These are phyloP conservation scores for Tillandsia leiboldiana DNA, from an alignment of 176 grass and related monocot genomes.

Conservation along the genomic window DNA sequence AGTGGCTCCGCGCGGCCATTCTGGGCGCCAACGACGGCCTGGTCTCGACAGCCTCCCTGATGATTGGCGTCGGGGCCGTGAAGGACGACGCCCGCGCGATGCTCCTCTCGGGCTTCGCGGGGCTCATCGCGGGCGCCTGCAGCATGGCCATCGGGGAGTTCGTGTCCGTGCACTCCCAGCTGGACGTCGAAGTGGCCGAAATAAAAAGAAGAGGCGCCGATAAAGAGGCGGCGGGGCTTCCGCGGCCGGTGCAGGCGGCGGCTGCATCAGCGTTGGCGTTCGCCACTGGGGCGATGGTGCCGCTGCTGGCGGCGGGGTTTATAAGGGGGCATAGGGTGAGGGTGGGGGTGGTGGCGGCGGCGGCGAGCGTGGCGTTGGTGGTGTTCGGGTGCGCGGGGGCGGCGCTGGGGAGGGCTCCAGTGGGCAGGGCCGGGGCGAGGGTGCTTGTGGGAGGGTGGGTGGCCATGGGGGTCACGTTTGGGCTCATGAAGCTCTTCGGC, in stretches of 20 bases:
- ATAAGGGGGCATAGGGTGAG: conserved; percentile 30
- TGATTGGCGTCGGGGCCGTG: conserved; percentile 53
- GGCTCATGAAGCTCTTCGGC: conserved; percentile 45
- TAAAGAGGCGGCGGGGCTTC: background rate
- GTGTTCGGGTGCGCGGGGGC: conserved; percentile 37
- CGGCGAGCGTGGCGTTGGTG: conserved; percentile 23
- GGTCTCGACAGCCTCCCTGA: conserved; percentile 48
- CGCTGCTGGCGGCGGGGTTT: conserved; percentile 47
- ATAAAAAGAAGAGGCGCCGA: conserved; percentile 19
- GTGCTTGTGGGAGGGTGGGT: conserved; percentile 38
- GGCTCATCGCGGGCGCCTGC: conserved; percentile 39
- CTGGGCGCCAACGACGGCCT: conserved; percentile 64
- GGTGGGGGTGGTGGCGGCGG: conserved; percentile 29
- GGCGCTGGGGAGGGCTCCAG: conserved; percentile 18
- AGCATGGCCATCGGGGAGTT: conserved; percentile 45
- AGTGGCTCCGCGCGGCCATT: conserved; percentile 68
- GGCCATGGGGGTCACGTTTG: conserved; percentile 59
- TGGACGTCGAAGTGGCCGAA: conserved; percentile 44
- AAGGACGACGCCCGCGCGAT: conserved; percentile 29
- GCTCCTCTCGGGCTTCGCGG: conserved; percentile 41
- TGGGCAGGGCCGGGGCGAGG: conserved; percentile 25
- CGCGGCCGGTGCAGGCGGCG: conserved; percentile 44
- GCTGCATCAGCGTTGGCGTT: conserved; percentile 52
- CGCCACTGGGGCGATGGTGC: conserved; percentile 36
- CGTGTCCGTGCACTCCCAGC: conserved; percentile 41